Evolutionary conservation across 1,284 basidiomycete species (phyloP), one percentile per base, ranked within the genome.

Genomic region (Bondarzewia mesenterica): DNA sequence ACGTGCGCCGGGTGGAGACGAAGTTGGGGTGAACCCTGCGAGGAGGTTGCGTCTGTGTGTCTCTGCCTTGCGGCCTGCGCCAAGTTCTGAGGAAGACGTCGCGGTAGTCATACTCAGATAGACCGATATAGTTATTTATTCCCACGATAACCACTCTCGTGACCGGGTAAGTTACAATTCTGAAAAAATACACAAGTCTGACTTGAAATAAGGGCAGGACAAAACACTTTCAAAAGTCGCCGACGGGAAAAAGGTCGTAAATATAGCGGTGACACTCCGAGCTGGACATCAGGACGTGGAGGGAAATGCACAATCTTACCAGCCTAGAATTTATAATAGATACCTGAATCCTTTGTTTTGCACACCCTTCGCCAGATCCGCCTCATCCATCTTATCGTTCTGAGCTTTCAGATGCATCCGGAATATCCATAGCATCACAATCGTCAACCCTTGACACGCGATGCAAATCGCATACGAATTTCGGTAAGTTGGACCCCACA

Each of bases 401-500:
- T 76, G 57, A n/a, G 54, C 54, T 29, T 62, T 60, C 42, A 85
- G 63, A 55, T 82, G 72, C 41, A 56, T 53, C 52, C 77, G 72
- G 64, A 85, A 78, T 36, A 69, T 55, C 54, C 70, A 73, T 54
- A 71, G 74, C 75, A 85, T 77, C 23, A 73, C 45, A 44, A 85
- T 76, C 18, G 66, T 62, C 39, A 72, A 50, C 0, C 64, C 66
- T 44, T 62, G 70, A 41, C 68, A 67, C 35, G 75, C 73, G 60
- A 78, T 74, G 61, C 77, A 78, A 42, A 80, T 75, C 7, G 64
- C 70, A 55, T 70, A 74, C 27, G 69, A 71, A 46, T 69, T 58
- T 42, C 63, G 58, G 55, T 73, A 74, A 2, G 64, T 63, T 10
- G 64, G 67, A 15, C 70, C 72, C 69, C 70, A 74, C 15, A 32